phyloP scores from a whole-genome alignment of 148 eudicot species.

The Cornus kousa region DNA sequence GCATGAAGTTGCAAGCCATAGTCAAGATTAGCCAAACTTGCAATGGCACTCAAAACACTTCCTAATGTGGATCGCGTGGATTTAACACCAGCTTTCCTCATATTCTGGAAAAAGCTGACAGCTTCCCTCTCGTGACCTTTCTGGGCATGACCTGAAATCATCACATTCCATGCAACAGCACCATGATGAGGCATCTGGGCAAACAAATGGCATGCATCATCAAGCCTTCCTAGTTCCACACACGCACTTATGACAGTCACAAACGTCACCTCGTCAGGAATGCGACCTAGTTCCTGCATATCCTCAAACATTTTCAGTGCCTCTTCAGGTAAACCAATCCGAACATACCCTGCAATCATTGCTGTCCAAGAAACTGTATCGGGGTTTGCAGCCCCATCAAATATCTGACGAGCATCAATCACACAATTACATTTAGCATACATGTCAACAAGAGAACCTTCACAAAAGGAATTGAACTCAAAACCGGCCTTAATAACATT shows the following conservation, averaged over 20 bases:
- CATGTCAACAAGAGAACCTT: slow-evolving; percentile 78
- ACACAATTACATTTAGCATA: slow-evolving; percentile 61
- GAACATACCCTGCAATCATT: slow-evolving; percentile 67
- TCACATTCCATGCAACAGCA: slow-evolving; percentile 77
- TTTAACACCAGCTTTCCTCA: slow-evolving; percentile 54
- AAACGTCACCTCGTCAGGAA: slow-evolving; percentile 69
- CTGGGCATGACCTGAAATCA: slow-evolving; percentile 82
- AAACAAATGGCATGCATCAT: slow-evolving; percentile 63
- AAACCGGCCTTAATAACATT: slow-evolving; percentile 53
- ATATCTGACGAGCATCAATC: slow-evolving; percentile 57
- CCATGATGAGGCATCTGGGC: slow-evolving; percentile 53
- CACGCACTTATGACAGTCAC: slow-evolving; percentile 65
- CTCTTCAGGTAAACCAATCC: slow-evolving; percentile 56
- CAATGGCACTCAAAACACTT: slow-evolving; percentile 83
- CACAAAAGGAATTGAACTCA: slow-evolving; percentile 54
- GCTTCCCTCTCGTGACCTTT: slow-evolving; percentile 57
- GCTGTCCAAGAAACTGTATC: slow-evolving; percentile 79
- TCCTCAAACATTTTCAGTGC: slow-evolving; percentile 49
- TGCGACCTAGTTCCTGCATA: slow-evolving; percentile 46
- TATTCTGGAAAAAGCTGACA: slow-evolving; percentile 44
- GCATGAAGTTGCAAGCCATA: slow-evolving; percentile 75
- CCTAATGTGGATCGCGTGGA: slow-evolving; percentile 81
- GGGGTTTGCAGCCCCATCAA: slow-evolving; percentile 43
- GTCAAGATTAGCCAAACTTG: slow-evolving; percentile 46
- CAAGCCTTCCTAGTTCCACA: slow-evolving; percentile 57